These are phyloP conservation scores for Ulota crispa DNA, from an alignment of 225 moss, liverwort and hornwort genomes.

Conservation along the genomic window DNA sequence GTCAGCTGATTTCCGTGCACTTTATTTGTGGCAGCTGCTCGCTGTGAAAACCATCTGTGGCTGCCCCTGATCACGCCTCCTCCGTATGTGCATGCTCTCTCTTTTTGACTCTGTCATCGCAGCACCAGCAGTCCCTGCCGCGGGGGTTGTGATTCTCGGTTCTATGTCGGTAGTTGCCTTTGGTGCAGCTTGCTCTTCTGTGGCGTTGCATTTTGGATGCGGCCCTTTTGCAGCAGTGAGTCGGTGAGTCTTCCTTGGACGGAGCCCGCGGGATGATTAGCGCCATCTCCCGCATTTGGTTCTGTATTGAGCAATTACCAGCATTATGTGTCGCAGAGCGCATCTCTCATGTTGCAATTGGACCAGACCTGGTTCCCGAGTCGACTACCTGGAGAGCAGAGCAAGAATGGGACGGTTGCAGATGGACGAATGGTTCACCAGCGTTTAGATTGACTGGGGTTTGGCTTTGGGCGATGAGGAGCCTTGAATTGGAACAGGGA, in stretches of 20 bases:
- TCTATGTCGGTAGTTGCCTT: slow-evolving; percentile 1
- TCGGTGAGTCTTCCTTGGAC: neutral
- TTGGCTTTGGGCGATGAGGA: neutral
- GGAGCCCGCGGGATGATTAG: slow-evolving; percentile 14
- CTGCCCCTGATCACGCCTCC: neutral
- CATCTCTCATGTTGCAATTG: slow-evolving; percentile 17
- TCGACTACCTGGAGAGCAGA: slow-evolving; percentile 1
- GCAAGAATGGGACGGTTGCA: slow-evolving; percentile 27
- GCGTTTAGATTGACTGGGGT: slow-evolving; percentile 18
- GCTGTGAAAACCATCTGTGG: neutral
- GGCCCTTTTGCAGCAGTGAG: neutral
- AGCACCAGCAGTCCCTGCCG: neutral
- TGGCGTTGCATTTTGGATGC: neutral
- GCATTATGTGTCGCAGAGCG: neutral
- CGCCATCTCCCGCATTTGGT: slow-evolving; percentile 15
- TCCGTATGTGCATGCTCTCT: neutral
- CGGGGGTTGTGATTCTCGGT: neutral
- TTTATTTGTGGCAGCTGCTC: slow-evolving; percentile 16
- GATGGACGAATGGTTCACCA: neutral
- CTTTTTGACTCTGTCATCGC: neutral
- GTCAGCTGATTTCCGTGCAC: slow-evolving; percentile 30
- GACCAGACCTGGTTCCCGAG: neutral
- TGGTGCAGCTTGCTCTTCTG: slow-evolving; percentile 14
- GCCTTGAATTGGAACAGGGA: slow-evolving; percentile 8
- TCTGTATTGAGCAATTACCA: neutral